A percentile compares a stretch with the other conserved stretches of the same genome.
These are phyloP conservation scores for Glonium stellatum DNA, from an alignment of 495 filamentous ascomycete genomes.

Conservation along the genomic window DNA sequence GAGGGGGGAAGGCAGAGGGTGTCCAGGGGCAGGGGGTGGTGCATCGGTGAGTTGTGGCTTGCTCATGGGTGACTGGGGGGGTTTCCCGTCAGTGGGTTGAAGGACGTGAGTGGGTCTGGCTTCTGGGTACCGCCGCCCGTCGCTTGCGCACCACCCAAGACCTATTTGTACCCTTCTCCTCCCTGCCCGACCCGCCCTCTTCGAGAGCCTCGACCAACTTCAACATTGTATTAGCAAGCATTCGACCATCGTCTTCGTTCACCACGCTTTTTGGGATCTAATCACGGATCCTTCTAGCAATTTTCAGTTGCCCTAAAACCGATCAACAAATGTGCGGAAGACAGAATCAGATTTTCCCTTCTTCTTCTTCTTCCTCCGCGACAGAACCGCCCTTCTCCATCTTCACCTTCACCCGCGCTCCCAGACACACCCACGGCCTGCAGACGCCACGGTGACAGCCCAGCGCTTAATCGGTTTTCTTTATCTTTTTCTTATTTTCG, in stretches of 20 bases:
- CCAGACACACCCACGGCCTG: slow-evolving; percentile 25
- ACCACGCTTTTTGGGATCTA: slow-evolving; percentile 7
- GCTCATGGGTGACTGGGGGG: not conserved
- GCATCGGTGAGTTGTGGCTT: slow-evolving; percentile 9
- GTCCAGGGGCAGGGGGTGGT: slow-evolving; percentile 6
- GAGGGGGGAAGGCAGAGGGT: too few species aligned
- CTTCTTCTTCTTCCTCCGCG: slow-evolving; percentile 29
- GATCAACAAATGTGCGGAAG: slow-evolving; percentile 31
- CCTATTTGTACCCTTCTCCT: slow-evolving; percentile 5
- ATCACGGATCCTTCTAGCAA: slow-evolving; percentile 23
- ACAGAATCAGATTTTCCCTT: slow-evolving; percentile 20
- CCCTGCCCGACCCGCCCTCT: slow-evolving; percentile 5
- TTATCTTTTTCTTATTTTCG: not conserved
- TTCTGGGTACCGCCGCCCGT: not conserved
- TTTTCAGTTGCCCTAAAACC: not conserved
- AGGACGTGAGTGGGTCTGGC: too few species aligned
- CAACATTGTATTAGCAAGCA: slow-evolving; percentile 21
- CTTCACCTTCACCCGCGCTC: slow-evolving; percentile 19
- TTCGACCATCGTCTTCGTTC: slow-evolving; percentile 4
- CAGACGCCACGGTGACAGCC: slow-evolving; percentile 23
- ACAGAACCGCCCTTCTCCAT: slow-evolving; percentile 18
- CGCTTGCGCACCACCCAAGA: not conserved
- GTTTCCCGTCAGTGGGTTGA: not conserved
- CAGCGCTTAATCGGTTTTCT: slow-evolving; percentile 15
- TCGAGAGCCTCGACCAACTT: slow-evolving; percentile 9